Evolutionary conservation across 306 rosid species (phyloP).

Genomic region (cucumber (Cucumis sativus)): DNA sequence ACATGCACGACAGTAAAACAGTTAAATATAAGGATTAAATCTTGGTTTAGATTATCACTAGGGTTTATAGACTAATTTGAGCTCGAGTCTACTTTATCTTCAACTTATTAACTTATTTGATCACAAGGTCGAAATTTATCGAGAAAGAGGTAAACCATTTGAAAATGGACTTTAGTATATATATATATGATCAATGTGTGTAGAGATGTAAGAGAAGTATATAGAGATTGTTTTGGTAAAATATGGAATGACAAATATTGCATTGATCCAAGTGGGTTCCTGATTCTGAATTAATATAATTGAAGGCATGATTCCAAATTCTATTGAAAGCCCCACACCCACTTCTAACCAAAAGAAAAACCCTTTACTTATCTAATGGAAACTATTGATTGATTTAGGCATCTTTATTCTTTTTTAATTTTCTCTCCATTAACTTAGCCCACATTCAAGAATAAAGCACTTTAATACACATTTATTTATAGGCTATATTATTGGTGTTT

Average conservation of each 20-base stretch:
- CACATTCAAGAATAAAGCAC: neutral
- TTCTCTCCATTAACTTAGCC: neutral
- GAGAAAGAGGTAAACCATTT: too few species aligned
- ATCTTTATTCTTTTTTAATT: neutral
- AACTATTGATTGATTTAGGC: neutral
- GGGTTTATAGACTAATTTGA: too few species aligned
- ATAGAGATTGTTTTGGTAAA: neutral
- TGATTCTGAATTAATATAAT: constrained; percentile 43
- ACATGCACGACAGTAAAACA: too few species aligned
- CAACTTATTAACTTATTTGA: too few species aligned
- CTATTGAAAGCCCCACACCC: neutral
- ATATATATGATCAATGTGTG: too few species aligned
- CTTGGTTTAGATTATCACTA: too few species aligned
- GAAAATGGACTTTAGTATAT: too few species aligned
- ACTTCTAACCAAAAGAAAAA: neutral
- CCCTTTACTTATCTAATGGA: neutral
- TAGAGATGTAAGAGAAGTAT: too few species aligned
- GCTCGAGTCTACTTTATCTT: too few species aligned
- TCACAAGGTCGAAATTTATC: too few species aligned
- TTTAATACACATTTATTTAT: neutral
- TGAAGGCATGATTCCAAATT: constrained; percentile 5
- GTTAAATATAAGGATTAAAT: too few species aligned
- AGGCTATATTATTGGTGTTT: too few species aligned
- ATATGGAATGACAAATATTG: constrained; percentile 2
- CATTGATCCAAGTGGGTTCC: constrained; percentile 31